Percentiles rank a stretch among this genome's conserved stretches.
Conservation (phyloP, 2,329 filamentous ascomycete genomes). For the Pseudogymnoascus sp. region DNA sequence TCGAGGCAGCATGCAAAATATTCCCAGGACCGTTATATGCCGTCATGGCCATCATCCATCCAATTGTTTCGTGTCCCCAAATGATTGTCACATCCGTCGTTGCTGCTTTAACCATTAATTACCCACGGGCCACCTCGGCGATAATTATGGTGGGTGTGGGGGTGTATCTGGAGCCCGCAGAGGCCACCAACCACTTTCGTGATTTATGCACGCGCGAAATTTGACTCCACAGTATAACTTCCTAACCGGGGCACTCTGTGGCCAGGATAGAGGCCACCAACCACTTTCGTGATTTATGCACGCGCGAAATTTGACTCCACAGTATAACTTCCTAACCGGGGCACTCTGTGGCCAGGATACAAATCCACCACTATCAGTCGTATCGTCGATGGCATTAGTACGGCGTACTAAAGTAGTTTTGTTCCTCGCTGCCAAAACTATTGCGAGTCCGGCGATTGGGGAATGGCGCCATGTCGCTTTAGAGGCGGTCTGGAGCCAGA, state of each 20-base stretch:
- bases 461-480: neutral
- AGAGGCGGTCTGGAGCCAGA: neutral
- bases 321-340: slow-evolving; percentile 5
- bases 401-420: neutral
- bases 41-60: neutral
- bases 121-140: slow-evolving; percentile 5
- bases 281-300: slow-evolving; percentile 8
- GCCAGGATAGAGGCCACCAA: slow-evolving; percentile 5
- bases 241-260: neutral
- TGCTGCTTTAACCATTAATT: slow-evolving; percentile 4
- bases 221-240: slow-evolving; percentile 10
- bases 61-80: slow-evolving; percentile 9
- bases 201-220: slow-evolving; percentile 6
- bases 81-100: slow-evolving; percentile 4
- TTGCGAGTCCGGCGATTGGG: neutral
- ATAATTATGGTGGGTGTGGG: neutral
- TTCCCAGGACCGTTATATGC: slow-evolving; percentile 3
- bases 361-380: slow-evolving; percentile 2
- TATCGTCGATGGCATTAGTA: slow-evolving; percentile 4
- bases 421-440: neutral
- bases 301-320: slow-evolving; percentile 8
- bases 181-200: slow-evolving; percentile 8
- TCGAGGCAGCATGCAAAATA: neutral
- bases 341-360: neutral
- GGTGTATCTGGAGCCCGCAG: neutral